phyloP scores from a whole-genome alignment of 2,329 filamentous ascomycete species.

The Claviceps sp. region DNA sequence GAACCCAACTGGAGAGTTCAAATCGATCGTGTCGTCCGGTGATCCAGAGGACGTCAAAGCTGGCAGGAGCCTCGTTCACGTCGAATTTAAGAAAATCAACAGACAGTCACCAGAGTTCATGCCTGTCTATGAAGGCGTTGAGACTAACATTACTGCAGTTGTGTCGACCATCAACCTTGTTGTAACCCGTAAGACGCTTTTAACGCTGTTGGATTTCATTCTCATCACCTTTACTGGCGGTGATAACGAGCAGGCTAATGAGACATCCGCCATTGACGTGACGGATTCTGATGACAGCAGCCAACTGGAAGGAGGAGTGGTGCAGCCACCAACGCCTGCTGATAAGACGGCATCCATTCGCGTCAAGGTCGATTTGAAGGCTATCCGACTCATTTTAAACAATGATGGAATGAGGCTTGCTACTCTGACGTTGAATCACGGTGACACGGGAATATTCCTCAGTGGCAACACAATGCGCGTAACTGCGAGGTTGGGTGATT shows the following conservation, averaged over 20 bases:
- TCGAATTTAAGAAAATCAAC: slow-evolving; percentile 86
- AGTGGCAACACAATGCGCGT: slow-evolving; percentile 78
- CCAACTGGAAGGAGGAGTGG: slow-evolving; percentile 20
- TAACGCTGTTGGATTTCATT: slow-evolving; percentile 89
- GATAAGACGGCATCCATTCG: slow-evolving; percentile 59
- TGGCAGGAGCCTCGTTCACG: slow-evolving; percentile 68
- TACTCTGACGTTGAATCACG: slow-evolving; percentile 83
- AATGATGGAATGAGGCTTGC: slow-evolving; percentile 94
- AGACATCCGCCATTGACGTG: slow-evolving; percentile 19
- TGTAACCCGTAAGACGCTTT: slow-evolving; percentile 80
- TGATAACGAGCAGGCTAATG: slow-evolving; percentile 29
- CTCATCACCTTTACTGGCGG: slow-evolving; percentile 74
- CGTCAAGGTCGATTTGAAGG: slow-evolving; percentile 87
- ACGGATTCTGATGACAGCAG: slow-evolving; percentile 16
- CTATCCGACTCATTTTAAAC: slow-evolving; percentile 87
- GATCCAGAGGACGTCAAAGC: slow-evolving; percentile 59
- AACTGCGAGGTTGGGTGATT: slow-evolving; percentile 71
- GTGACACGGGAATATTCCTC: slow-evolving; percentile 81
- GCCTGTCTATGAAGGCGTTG: slow-evolving; percentile 81
- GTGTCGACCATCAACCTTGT: slow-evolving; percentile 95
- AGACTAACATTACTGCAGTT: slow-evolving; percentile 80
- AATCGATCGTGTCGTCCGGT: slow-evolving; percentile 86
- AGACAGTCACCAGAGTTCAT: slow-evolving; percentile 86
- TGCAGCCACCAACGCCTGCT: slow-evolving; percentile 22
- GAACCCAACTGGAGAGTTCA: slow-evolving; percentile 79